A percentile compares a stretch with the other conserved stretches of the same genome.
phyloP scores from a whole-genome alignment of 2,329 filamentous ascomycete genomes.

The Paracamarosporium sp. region DNA sequence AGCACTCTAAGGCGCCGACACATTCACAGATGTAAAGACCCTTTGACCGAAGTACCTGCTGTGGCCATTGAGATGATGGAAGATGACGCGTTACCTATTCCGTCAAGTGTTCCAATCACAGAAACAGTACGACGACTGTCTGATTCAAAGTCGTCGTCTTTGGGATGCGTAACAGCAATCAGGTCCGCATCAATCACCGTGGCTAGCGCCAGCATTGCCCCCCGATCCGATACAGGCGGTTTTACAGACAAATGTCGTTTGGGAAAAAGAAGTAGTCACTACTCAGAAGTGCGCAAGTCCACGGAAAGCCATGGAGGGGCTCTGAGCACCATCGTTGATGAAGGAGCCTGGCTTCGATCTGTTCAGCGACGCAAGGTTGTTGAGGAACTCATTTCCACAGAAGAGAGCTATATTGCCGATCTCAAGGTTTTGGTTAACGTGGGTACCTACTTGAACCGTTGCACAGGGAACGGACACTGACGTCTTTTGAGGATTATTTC shows the following conservation, averaged over 20 bases:
- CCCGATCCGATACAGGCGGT: conserved; percentile 63
- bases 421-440: conserved; percentile 87
- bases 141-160: conserved; percentile 73
- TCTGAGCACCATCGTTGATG: conserved; percentile 63
- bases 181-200: conserved; percentile 83
- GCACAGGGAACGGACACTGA: neutral
- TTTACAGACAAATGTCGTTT: conserved; percentile 65
- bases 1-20: conserved; percentile 69
- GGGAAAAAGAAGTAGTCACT: conserved; percentile 64
- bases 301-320: conserved; percentile 62
- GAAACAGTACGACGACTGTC: conserved; percentile 47
- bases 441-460: conserved; percentile 36
- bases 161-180: conserved; percentile 79
- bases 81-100: conserved; percentile 14
- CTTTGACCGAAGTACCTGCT: conserved; percentile 41
- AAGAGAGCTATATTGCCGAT: conserved; percentile 88
- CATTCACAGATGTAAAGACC: conserved; percentile 43
- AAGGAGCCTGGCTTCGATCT: conserved; percentile 73
- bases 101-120: conserved; percentile 12
- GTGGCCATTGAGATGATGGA: conserved; percentile 42
- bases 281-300: conserved; percentile 68
- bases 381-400: conserved; percentile 84
- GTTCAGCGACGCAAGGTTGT: conserved; percentile 79
- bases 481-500: conserved; percentile 49
- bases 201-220: conserved; percentile 72